phyloP scores from a whole-genome alignment of 371 early-diverging fungal species.

The Lichtheimia corymbifera region DNA sequence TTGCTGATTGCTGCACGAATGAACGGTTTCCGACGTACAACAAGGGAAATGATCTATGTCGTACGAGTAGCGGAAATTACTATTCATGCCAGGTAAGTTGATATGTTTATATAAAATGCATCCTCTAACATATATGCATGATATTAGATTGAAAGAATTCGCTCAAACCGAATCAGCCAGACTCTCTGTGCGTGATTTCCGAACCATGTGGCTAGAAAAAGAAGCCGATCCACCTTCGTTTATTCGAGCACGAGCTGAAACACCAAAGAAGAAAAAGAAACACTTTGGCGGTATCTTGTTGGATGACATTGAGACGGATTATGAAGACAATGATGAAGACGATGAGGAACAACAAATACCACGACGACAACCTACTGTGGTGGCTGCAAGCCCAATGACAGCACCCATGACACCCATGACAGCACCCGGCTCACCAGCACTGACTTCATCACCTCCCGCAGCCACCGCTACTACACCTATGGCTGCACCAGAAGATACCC shows the following conservation, averaged over 20 bases:
- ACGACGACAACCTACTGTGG: constrained; percentile 5
- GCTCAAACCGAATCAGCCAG: constrained; percentile 84
- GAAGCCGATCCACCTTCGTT: constrained; percentile 93
- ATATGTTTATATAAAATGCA: background rate
- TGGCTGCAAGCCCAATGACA: constrained; percentile 7
- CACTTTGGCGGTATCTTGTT: constrained; percentile 14
- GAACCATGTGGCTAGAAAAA: constrained; percentile 86
- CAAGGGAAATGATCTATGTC: constrained; percentile 87
- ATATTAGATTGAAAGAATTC: constrained; percentile 83
- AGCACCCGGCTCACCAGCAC: constrained; percentile 7
- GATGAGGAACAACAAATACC: background rate
- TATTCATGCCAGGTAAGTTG: constrained; percentile 72
- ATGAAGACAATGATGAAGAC: constrained; percentile 8
- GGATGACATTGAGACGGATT: constrained; percentile 19
- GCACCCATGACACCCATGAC: constrained; percentile 4
- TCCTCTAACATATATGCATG: background rate
- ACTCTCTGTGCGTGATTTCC: constrained; percentile 89
- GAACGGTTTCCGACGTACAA: constrained; percentile 88
- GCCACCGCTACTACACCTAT: background rate
- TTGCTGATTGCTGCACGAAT: constrained; percentile 95
- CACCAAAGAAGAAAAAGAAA: constrained; percentile 20
- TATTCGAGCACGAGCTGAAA: constrained; percentile 50
- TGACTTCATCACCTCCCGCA: background rate
- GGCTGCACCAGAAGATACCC: constrained; percentile 9
- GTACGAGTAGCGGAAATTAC: constrained; percentile 95